These are phyloP conservation scores for Phytophthora palmivora DNA, from an alignment of 352 stramenopile species.

Conservation along the genomic window DNA sequence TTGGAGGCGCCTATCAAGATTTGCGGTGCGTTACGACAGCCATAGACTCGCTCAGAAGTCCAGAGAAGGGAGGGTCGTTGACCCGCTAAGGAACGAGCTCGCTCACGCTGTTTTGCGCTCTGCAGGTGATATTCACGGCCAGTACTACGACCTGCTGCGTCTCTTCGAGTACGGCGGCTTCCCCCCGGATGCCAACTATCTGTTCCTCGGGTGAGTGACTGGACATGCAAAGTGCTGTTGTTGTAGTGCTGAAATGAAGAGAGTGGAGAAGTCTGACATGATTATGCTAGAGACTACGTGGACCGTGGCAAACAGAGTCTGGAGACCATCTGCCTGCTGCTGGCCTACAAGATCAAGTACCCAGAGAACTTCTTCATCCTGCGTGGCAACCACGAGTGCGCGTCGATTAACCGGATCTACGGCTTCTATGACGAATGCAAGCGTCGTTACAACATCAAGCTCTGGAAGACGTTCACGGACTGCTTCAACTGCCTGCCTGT, in stretches of 20 bases:
- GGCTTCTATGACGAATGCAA: constrained; percentile 99
- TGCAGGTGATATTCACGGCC: constrained; percentile 96
- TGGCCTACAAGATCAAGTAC: constrained; percentile 99
- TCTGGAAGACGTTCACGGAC: constrained; percentile 97
- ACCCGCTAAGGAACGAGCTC: background rate
- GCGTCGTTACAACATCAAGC: constrained; percentile 91
- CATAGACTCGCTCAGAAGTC: background rate
- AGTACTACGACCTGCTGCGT: constrained; percentile 99
- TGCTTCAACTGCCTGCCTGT: constrained; percentile 99
- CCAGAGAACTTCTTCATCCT: constrained; percentile 98
- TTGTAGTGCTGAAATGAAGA: background rate
- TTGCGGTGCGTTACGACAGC: constrained; percentile 75
- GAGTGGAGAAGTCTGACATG: constrained; percentile 75
- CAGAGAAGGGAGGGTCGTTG: background rate
- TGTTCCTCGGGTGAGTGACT: constrained; percentile 58
- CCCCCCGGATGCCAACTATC: constrained; percentile 76
- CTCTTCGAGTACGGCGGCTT: constrained; percentile 96
- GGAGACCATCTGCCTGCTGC: constrained; percentile 97
- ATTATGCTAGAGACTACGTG: constrained; percentile 92
- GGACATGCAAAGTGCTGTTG: background rate
- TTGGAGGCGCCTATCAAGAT: constrained; percentile 99
- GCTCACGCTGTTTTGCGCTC: constrained; percentile 15
- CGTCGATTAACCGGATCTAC: constrained; percentile 99
- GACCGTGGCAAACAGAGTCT: constrained; percentile 96
- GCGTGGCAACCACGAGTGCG: constrained; percentile 98